Conservation (phyloP, 1,284 basidiomycete species). For the Pascua sp. region DNA sequence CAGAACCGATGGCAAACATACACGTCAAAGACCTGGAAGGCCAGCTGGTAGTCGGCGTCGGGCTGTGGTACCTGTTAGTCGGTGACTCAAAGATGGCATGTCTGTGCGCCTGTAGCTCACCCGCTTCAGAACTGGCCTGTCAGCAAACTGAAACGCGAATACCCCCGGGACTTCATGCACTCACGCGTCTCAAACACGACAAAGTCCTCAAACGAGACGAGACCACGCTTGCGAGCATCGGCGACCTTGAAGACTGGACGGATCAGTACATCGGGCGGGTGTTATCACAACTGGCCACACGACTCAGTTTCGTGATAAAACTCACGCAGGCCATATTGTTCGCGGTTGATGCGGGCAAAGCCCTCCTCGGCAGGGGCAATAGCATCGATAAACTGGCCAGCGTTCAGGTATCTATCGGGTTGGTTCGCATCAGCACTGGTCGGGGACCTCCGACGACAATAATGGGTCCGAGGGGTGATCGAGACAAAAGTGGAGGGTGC, state of each 20-base stretch:
- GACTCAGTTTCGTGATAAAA: slow-evolving; percentile 2
- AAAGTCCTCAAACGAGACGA: slow-evolving; percentile 91
- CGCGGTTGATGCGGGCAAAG: slow-evolving; percentile 73
- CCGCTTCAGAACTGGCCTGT: slow-evolving; percentile 39
- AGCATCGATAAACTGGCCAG: slow-evolving; percentile 83
- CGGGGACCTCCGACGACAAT: no score
- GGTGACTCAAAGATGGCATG: neutral
- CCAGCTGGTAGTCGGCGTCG: slow-evolving; percentile 92
- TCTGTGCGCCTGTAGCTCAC: slow-evolving; percentile 15
- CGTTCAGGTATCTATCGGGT: slow-evolving; percentile 65
- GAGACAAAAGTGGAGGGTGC: no score
- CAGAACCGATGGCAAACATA: slow-evolving; percentile 51
- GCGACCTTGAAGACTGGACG: slow-evolving; percentile 75
- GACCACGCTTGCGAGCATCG: slow-evolving; percentile 69
- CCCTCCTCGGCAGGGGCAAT: slow-evolving; percentile 76
- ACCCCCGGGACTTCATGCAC: slow-evolving; percentile 11
- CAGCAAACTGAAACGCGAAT: neutral
- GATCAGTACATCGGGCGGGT: slow-evolving; percentile 16
- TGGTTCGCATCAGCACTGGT: no score
- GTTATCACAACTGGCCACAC: neutral
- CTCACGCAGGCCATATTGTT: slow-evolving; percentile 70
- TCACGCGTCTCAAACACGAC: slow-evolving; percentile 77
- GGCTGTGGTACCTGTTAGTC: slow-evolving; percentile 54
- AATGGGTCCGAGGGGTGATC: no score
- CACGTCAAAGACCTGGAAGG: slow-evolving; percentile 94